phyloP scores from a whole-genome alignment of 2,329 filamentous ascomycete genomes.

The Ophiostoma perfectum region DNA sequence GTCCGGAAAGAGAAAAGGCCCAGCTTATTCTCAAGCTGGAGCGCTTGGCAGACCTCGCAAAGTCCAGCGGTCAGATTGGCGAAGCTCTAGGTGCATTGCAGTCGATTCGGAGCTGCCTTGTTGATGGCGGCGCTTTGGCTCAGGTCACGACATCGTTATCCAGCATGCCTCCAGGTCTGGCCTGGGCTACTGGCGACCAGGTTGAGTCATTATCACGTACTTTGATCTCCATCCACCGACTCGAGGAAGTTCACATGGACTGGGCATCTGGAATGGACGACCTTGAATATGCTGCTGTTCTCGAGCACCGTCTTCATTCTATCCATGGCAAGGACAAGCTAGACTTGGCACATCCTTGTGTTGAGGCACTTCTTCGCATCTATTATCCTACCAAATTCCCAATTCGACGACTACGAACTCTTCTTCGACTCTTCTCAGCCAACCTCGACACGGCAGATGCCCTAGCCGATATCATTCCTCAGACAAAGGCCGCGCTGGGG shows the following conservation, averaged over 20 bases:
- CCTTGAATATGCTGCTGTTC: conserved; percentile 49
- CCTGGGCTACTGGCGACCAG: conserved; percentile 50
- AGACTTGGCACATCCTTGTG: conserved; percentile 41
- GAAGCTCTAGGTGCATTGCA: conserved; percentile 55
- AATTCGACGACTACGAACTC: conserved; percentile 47
- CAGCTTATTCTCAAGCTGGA: conserved; percentile 61
- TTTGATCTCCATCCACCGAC: conserved; percentile 54
- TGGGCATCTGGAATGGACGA: conserved; percentile 51
- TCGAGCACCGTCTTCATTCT: conserved; percentile 56
- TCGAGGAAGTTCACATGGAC: conserved; percentile 52
- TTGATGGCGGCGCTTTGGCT: conserved; percentile 53
- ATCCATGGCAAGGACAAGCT: conserved; percentile 33
- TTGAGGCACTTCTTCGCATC: conserved; percentile 45
- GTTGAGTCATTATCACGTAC: conserved; percentile 53
- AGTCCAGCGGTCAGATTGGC: conserved; percentile 46
- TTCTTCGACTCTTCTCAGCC: conserved; percentile 46
- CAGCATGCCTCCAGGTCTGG: conserved; percentile 44
- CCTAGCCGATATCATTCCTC: conserved; percentile 37
- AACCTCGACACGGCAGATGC: conserved; percentile 43
- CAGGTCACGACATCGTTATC: conserved; percentile 47
- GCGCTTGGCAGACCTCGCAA: conserved; percentile 57
- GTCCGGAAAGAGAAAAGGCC: conserved; percentile 53
- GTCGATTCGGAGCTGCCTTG: conserved; percentile 56
- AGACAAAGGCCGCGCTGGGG: conserved; percentile 38
- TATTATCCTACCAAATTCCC: conserved; percentile 49